A percentile compares a stretch with the other conserved stretches of the same genome.
These are phyloP conservation scores for Amylocarpus encephaloides DNA, from an alignment of 2,329 filamentous ascomycete species.

Conservation along the genomic window DNA sequence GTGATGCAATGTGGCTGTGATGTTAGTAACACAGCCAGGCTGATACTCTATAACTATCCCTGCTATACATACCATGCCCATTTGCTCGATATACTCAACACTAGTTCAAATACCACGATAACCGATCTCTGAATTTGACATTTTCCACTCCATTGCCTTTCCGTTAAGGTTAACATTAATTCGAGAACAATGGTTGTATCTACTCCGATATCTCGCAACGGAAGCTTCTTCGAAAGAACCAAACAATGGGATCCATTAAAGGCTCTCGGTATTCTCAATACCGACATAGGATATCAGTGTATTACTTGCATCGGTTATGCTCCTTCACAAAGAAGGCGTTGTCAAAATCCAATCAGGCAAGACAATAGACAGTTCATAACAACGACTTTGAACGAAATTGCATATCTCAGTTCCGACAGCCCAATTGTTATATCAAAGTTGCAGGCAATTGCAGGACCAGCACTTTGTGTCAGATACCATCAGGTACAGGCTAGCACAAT, in stretches of 20 bases:
- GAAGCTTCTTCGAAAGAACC: constrained; percentile 1
- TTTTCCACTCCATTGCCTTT: no score
- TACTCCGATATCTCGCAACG: neutral
- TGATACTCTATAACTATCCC: no score
- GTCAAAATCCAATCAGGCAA: constrained; percentile 10
- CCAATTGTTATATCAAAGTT: constrained; percentile 7
- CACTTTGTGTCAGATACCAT: constrained; percentile 15
- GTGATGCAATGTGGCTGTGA: no score
- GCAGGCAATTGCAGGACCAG: constrained; percentile 7
- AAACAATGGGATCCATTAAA: constrained; percentile 17
- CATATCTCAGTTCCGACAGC: constrained; percentile 11
- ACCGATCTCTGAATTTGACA: no score
- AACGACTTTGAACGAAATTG: constrained; percentile 11
- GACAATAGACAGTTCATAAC: constrained; percentile 11
- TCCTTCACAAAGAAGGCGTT: constrained; percentile 15
- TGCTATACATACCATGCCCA: no score
- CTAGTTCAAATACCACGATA: no score
- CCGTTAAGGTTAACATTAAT: no score
- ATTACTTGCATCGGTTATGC: constrained; percentile 18
- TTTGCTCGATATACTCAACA: no score
- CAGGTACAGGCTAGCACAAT: constrained; percentile 11
- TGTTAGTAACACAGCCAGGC: no score
- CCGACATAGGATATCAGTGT: constrained; percentile 4
- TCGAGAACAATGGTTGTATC: neutral
- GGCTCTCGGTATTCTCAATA: constrained; percentile 15